Percentiles rank a stretch among this genome's conserved stretches.
These are phyloP conservation scores for Leccinum solheimii DNA, from an alignment of 1,284 basidiomycete species.

Conservation along the genomic window DNA sequence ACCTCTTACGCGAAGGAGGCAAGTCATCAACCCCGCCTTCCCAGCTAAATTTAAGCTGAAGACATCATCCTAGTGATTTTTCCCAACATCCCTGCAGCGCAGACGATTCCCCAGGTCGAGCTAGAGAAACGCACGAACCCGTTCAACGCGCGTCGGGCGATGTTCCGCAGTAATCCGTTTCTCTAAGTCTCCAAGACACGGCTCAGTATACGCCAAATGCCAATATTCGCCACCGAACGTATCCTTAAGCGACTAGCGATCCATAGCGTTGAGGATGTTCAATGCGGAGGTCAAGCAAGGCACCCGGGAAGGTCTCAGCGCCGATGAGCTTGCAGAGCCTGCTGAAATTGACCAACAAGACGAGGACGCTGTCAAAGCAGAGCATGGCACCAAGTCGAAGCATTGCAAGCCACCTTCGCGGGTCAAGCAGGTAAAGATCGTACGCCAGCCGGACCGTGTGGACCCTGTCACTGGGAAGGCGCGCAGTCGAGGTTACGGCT, in stretches of 20 bases:
- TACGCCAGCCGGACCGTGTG: conserved; percentile 83
- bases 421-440: conserved; percentile 88
- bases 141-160: conserved; percentile 77
- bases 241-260: conserved; percentile 86
- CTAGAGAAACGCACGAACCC: conserved; percentile 82
- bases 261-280: conserved; percentile 78
- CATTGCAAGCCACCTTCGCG: conserved; percentile 48
- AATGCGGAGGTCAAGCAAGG: conserved; percentile 76
- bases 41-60: background rate
- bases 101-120: conserved; percentile 66
- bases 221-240: conserved; percentile 87
- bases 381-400: conserved; percentile 35
- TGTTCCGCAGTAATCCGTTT: conserved; percentile 89
- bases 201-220: conserved; percentile 90
- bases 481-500: conserved; percentile 92
- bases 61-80: conserved; percentile 68
- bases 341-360: conserved; percentile 23
- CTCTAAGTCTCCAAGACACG: conserved; percentile 94
- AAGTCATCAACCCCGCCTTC: conserved; percentile 25
- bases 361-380: conserved; percentile 32
- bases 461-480: conserved; percentile 88
- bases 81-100: conserved; percentile 80
- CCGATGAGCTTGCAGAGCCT: conserved; percentile 67
- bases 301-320: conserved; percentile 58
- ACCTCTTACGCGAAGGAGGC: conserved; percentile 96